Percentiles rank a stretch among this genome's conserved stretches.
Evolutionary conservation across 768 basidiomycete species (phyloP).

Genomic region (Termitomyces sp.): DNA sequence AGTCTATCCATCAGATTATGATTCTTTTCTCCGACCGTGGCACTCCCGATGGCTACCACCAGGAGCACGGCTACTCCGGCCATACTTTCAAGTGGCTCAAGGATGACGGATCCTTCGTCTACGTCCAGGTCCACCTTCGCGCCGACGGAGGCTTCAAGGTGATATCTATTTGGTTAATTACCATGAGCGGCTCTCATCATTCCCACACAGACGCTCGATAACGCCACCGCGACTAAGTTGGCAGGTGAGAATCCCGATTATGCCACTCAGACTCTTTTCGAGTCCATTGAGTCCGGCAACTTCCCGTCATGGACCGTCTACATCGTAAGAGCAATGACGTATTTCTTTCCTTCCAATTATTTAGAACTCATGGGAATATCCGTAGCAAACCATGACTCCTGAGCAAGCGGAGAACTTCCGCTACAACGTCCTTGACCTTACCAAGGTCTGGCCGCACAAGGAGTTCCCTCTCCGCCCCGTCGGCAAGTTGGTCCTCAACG

Average conservation of each 20-base stretch:
- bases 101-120: constrained; percentile 78
- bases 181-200: background rate
- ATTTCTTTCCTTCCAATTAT: background rate
- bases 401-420: constrained; percentile 89
- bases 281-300: constrained; percentile 76
- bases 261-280: constrained; percentile 72
- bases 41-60: constrained; percentile 86
- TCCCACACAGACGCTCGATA: constrained; percentile 62
- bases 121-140: constrained; percentile 82
- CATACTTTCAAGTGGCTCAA: constrained; percentile 91
- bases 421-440: constrained; percentile 88
- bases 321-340: constrained; percentile 52
- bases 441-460: constrained; percentile 88
- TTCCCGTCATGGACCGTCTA: constrained; percentile 89
- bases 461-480: constrained; percentile 87
- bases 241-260: constrained; percentile 83
- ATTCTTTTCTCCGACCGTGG: constrained; percentile 95
- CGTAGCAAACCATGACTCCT: constrained; percentile 87
- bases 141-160: constrained; percentile 83
- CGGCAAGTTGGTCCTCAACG: constrained; percentile 80
- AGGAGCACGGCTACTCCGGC: constrained; percentile 90
- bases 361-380: background rate
- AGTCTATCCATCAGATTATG: constrained; percentile 86
- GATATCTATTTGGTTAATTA: background rate
- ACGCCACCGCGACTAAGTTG: constrained; percentile 59